A percentile compares a stretch with the other conserved stretches of the same genome.
Evolutionary conservation across 495 filamentous ascomycete genomes (phyloP).

Genomic region (Lasiosphaeris hirsuta): DNA sequence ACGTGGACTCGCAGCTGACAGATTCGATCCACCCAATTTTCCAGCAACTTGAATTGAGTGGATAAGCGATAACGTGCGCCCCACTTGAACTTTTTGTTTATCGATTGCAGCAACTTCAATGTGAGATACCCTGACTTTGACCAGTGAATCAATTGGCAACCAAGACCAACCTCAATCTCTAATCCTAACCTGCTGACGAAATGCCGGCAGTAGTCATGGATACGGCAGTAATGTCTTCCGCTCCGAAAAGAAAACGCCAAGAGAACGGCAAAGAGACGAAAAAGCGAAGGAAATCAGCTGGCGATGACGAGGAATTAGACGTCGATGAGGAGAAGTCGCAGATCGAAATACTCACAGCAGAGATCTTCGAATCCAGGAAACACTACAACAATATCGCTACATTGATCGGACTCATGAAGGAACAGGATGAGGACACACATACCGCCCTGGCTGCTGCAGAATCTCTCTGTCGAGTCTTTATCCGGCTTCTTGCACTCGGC

Average conservation of each 20-base stretch:
- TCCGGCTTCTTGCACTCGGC: constrained; percentile 74
- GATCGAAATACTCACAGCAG: constrained; percentile 67
- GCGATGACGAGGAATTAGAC: constrained; percentile 27
- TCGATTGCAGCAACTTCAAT: background rate
- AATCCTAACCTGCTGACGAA: background rate
- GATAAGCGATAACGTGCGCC: constrained; percentile 2
- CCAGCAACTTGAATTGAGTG: background rate
- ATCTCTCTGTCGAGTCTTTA: constrained; percentile 85
- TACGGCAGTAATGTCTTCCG: constrained; percentile 17
- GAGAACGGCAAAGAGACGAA: constrained; percentile 43
- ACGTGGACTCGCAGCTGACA: constrained; percentile 25
- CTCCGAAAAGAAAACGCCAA: constrained; percentile 45
- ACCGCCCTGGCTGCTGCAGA: constrained; percentile 61
- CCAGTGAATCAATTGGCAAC: no score
- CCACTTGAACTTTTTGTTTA: constrained; percentile 29
- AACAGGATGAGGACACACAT: constrained; percentile 32
- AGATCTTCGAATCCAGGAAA: constrained; percentile 77
- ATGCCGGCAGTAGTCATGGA: constrained; percentile 28
- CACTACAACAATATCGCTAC: constrained; percentile 90
- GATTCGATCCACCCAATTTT: background rate
- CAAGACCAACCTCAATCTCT: no score
- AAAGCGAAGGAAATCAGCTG: constrained; percentile 46
- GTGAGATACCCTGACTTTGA: background rate
- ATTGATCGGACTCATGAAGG: constrained; percentile 59
- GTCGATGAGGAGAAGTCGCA: constrained; percentile 45